Conservation (phyloP, 768 basidiomycete genomes). For the Hericium coralloides region DNA sequence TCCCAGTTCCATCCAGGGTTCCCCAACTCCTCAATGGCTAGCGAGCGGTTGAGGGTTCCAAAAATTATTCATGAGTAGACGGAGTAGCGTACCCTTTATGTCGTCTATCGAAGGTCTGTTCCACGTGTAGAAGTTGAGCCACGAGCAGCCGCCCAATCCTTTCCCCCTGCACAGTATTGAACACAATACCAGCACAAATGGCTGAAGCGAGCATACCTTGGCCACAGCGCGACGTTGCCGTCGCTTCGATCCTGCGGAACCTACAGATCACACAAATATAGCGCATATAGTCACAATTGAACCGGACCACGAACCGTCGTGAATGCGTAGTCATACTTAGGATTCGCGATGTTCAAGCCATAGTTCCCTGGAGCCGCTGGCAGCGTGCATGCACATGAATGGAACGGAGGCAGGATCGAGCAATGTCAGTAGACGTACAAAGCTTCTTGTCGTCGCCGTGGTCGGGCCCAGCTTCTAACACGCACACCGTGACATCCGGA, state of each 20-base stretch:
- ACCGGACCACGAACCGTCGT: slow-evolving; percentile 4
- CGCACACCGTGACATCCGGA: slow-evolving; percentile 8
- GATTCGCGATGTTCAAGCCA: slow-evolving; percentile 9
- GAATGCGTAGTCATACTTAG: slow-evolving; percentile 14
- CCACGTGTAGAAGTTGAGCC: slow-evolving; percentile 33
- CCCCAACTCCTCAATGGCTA: slow-evolving; percentile 36
- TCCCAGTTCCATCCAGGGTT: slow-evolving; percentile 50
- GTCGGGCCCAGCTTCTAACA: slow-evolving; percentile 9
- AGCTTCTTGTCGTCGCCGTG: slow-evolving; percentile 6
- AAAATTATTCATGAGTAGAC: neutral
- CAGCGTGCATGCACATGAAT: neutral
- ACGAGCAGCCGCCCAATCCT: slow-evolving; percentile 32
- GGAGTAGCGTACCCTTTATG: slow-evolving; percentile 18
- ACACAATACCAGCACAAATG: neutral
- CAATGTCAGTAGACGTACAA: neutral
- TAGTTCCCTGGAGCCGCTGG: slow-evolving; percentile 7
- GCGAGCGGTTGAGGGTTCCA: neutral
- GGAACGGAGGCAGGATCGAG: neutral
- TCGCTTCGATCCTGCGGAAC: slow-evolving; percentile 11
- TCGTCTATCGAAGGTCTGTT: slow-evolving; percentile 21
- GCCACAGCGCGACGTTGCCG: slow-evolving; percentile 7
- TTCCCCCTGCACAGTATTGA: slow-evolving; percentile 15
- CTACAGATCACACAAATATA: neutral
- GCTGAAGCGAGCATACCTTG: neutral
- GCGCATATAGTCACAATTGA: too few species aligned